Evolutionary conservation across 2,329 filamentous ascomycete species (phyloP).

Genomic region (Calonectria fujianensis): DNA sequence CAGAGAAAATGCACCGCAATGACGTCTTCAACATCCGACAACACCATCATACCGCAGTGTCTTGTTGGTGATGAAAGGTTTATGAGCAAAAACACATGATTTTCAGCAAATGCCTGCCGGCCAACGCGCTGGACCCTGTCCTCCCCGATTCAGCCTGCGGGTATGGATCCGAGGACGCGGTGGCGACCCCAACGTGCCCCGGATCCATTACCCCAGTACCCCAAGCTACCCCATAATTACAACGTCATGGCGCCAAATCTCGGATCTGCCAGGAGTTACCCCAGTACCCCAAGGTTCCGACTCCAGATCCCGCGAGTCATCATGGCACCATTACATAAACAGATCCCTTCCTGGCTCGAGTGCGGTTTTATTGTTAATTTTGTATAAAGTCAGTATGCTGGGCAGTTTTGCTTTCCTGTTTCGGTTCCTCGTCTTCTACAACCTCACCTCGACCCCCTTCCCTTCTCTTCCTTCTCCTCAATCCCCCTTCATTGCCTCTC

Average conservation of each 20-base stretch:
- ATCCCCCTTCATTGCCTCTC: background rate
- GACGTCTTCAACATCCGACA: too few relatives aligned
- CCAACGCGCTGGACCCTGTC: background rate
- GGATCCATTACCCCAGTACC: conserved; percentile 6
- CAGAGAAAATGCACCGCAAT: background rate
- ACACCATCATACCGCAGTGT: background rate
- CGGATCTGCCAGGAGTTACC: too few relatives aligned
- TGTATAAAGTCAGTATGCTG: background rate
- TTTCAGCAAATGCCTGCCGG: background rate
- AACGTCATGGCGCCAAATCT: too few relatives aligned
- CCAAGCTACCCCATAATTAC: background rate
- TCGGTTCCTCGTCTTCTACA: background rate
- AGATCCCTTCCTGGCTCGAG: background rate
- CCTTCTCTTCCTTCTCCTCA: too few relatives aligned
- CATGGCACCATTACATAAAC: background rate
- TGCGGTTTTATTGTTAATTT: background rate
- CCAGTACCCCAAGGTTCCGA: background rate
- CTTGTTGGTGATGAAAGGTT: background rate
- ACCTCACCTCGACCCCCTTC: background rate
- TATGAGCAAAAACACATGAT: background rate
- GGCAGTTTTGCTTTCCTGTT: background rate
- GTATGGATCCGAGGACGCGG: background rate
- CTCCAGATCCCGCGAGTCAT: background rate
- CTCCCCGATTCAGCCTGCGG: background rate
- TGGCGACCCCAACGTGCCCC: background rate